Conservation (phyloP, 495 filamentous ascomycete species). For the Trichocladium antarcticum region DNA sequence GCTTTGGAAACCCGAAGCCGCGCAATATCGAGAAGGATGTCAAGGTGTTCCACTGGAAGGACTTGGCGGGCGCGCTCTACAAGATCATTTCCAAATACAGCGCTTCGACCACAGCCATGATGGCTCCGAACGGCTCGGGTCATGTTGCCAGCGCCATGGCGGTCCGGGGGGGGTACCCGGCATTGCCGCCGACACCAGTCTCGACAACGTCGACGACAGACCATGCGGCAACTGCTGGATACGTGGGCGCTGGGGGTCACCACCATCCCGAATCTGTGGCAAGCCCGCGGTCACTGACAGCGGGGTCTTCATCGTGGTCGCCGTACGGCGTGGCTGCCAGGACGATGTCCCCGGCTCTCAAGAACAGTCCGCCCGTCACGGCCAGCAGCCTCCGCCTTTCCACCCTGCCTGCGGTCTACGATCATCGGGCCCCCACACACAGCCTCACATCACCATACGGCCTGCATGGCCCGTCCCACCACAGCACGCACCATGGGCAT, state of each 20-base stretch:
- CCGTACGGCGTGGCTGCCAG: constrained; percentile 22
- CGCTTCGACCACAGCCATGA: constrained; percentile 22
- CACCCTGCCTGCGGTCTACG: constrained; percentile 22
- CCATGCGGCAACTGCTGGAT: constrained; percentile 8
- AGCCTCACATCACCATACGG: constrained; percentile 23
- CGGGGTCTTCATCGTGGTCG: constrained; percentile 27
- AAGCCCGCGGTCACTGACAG: constrained; percentile 34
- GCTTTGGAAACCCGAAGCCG: constrained; percentile 87
- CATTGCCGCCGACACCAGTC: constrained; percentile 31
- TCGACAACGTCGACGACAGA: constrained; percentile 19
- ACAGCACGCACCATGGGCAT: constrained; percentile 26
- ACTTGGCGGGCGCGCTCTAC: constrained; percentile 67
- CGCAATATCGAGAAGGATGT: constrained; percentile 98
- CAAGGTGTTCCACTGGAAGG: constrained; percentile 94
- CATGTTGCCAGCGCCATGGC: constrained; percentile 27
- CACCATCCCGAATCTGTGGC: constrained; percentile 33
- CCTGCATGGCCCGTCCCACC: constrained; percentile 23
- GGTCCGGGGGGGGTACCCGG: constrained; percentile 27
- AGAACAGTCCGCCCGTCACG: constrained; percentile 23
- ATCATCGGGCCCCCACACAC: constrained; percentile 19
- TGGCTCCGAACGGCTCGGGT: constrained; percentile 10
- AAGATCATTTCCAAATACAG: constrained; percentile 97
- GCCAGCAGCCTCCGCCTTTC: constrained; percentile 19
- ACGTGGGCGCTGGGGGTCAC: constrained; percentile 24
- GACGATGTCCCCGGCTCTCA: constrained; percentile 32